Evolutionary conservation across 176 grass and related monocot species (phyloP).

Genomic region (Carex littledalei): DNA sequence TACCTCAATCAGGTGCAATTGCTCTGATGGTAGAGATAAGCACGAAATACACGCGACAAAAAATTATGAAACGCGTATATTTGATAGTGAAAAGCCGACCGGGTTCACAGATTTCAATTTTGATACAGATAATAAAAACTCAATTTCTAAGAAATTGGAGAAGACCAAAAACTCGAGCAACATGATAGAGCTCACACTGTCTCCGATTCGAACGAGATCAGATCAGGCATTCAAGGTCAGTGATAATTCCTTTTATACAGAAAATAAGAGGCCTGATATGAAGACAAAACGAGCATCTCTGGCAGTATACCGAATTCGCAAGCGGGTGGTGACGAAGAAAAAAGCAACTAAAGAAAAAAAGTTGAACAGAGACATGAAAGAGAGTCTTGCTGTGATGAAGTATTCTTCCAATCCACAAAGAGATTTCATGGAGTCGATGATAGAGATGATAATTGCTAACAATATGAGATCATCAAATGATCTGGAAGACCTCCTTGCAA

Average conservation of each 20-base stretch:
- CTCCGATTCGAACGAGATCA: constrained; percentile 59
- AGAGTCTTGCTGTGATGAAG: constrained; percentile 80
- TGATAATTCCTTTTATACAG: neutral
- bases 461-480: constrained; percentile 54
- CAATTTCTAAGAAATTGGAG: neutral
- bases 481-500: constrained; percentile 91
- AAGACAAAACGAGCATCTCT: constrained; percentile 36
- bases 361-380: constrained; percentile 18
- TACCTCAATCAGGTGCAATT: constrained; percentile 35
- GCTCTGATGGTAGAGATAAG: neutral
- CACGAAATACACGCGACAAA: neutral
- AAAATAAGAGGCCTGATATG: constrained; percentile 17
- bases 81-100: constrained; percentile 29
- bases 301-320: constrained; percentile 37
- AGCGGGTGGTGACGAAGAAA: constrained; percentile 41
- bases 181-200: constrained; percentile 23
- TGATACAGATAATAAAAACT: constrained; percentile 21
- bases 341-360: neutral
- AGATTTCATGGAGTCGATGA: constrained; percentile 92
- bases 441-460: constrained; percentile 88
- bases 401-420: constrained; percentile 52
- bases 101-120: constrained; percentile 63
- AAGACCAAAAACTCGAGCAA: neutral
- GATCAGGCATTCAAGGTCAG: constrained; percentile 9
- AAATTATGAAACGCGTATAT: neutral